Conservation (phyloP, 768 basidiomycete species). For the Coprinopsis strossmayeri region DNA sequence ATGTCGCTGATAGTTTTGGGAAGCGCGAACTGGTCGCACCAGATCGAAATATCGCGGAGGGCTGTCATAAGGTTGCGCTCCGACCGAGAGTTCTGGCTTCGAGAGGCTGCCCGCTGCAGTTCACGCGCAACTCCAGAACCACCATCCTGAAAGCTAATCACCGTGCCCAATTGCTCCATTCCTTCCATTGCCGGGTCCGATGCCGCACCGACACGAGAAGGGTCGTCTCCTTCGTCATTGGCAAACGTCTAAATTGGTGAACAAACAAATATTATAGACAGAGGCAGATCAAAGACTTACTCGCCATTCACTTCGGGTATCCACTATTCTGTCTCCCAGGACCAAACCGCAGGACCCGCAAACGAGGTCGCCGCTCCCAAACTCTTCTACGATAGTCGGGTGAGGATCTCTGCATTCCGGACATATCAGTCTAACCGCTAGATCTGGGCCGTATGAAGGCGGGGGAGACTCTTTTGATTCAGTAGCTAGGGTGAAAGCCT, state of each 20-base stretch:
- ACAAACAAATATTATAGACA: conserved; percentile 3
- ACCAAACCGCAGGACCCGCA: conserved; percentile 92
- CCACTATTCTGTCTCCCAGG: conserved; percentile 92
- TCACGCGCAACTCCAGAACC: conserved; percentile 88
- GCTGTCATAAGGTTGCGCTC: conserved; percentile 84
- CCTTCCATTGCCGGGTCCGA: conserved; percentile 91
- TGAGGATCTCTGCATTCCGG: conserved; percentile 93
- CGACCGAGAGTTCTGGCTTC: conserved; percentile 69
- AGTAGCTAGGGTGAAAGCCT: neutral
- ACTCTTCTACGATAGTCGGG: conserved; percentile 95
- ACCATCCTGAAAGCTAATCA: conserved; percentile 93
- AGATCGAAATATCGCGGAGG: conserved; percentile 85
- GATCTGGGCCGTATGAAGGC: conserved; percentile 68
- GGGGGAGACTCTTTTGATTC: conserved; percentile 14
- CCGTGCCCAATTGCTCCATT: conserved; percentile 89
- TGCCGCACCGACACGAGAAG: conserved; percentile 98
- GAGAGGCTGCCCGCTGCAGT: conserved; percentile 86
- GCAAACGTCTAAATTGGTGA: conserved; percentile 99
- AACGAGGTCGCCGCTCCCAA: conserved; percentile 95
- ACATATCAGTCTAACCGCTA: conserved; percentile 86
- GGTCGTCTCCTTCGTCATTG: conserved; percentile 96
- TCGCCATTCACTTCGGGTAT: conserved; percentile 97
- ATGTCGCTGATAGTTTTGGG: conserved; percentile 93
- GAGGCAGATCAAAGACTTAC: conserved; percentile 39
- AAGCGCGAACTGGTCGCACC: conserved; percentile 93